Evolutionary conservation across 2,329 filamentous ascomycete genomes (phyloP).

Genomic region (Fusarium paranaense): DNA sequence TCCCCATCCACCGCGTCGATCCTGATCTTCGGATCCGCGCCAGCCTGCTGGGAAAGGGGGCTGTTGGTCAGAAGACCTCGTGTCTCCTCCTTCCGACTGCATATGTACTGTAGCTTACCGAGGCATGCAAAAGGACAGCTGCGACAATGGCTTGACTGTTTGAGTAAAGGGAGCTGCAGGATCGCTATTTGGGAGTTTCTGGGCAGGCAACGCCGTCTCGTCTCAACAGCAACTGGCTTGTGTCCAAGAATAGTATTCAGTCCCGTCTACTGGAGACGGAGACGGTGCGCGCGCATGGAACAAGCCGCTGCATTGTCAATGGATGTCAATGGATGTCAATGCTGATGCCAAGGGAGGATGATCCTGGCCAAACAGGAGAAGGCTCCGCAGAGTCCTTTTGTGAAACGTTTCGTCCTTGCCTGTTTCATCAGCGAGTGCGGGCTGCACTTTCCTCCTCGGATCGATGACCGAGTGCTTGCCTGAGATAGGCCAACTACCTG

Average conservation of each 20-base stretch:
- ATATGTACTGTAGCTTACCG: slow-evolving; percentile 13
- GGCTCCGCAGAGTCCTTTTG: slow-evolving; percentile 20
- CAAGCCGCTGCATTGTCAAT: slow-evolving; percentile 13
- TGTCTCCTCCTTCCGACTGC: slow-evolving; percentile 11
- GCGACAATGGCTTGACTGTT: slow-evolving; percentile 1
- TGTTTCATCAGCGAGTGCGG: slow-evolving; percentile 39
- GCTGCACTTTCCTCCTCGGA: slow-evolving; percentile 19
- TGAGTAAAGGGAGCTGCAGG: slow-evolving; percentile 3
- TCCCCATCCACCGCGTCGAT: slow-evolving; percentile 39
- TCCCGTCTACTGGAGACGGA: slow-evolving; percentile 8
- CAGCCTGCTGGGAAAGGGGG: slow-evolving; percentile 38
- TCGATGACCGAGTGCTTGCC: neutral
- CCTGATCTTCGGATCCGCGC: slow-evolving; percentile 45
- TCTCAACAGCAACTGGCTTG: neutral
- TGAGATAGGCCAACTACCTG: neutral
- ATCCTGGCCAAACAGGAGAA: slow-evolving; percentile 27
- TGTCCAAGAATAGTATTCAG: slow-evolving; percentile 16
- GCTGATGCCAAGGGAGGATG: slow-evolving; percentile 12
- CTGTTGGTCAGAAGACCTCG: slow-evolving; percentile 34
- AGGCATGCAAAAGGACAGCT: slow-evolving; percentile 4
- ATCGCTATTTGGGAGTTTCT: neutral
- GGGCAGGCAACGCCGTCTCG: neutral
- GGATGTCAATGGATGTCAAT: slow-evolving; percentile 2
- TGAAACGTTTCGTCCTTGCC: slow-evolving; percentile 43
- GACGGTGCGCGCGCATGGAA: slow-evolving; percentile 5